Evolutionary conservation across 768 basidiomycete species (phyloP).

Genomic region (Coprinopsis strossmayeri): DNA sequence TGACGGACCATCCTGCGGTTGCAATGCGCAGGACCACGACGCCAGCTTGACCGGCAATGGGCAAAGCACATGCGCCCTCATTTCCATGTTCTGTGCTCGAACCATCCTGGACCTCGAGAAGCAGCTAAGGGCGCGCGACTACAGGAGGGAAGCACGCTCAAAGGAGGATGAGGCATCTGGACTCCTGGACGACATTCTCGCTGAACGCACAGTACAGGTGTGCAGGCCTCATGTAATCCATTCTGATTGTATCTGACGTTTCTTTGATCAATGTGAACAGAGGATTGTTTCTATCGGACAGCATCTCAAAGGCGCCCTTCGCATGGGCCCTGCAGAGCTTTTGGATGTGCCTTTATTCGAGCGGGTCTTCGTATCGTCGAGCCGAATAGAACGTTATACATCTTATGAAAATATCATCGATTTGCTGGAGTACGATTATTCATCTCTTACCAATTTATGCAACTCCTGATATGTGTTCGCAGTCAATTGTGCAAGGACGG

Average conservation of each 20-base stretch:
- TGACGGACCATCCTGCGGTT: slow-evolving; percentile 6
- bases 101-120: slow-evolving; percentile 11
- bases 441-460: neutral
- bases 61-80: slow-evolving; percentile 6
- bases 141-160: slow-evolving; percentile 7
- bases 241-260: neutral
- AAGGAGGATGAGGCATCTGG: slow-evolving; percentile 9
- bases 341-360: slow-evolving; percentile 9
- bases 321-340: slow-evolving; percentile 8
- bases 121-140: slow-evolving; percentile 10
- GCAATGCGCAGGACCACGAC: slow-evolving; percentile 1
- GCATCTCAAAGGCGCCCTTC: slow-evolving; percentile 8
- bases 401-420: slow-evolving; percentile 6
- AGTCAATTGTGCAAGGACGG: slow-evolving; percentile 9
- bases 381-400: slow-evolving; percentile 1
- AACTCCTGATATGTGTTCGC: neutral
- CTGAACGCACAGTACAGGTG: slow-evolving; percentile 12
- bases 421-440: slow-evolving; percentile 7
- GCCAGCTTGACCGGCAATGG: neutral
- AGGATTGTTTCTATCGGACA: slow-evolving; percentile 10
- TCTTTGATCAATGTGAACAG: neutral
- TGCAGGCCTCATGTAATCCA: neutral
- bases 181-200: slow-evolving; percentile 6
- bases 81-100: slow-evolving; percentile 11
- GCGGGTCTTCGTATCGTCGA: slow-evolving; percentile 6